Conservation (phyloP, 2,329 filamentous ascomycete genomes). For the Clonostachys rhizophaga region DNA sequence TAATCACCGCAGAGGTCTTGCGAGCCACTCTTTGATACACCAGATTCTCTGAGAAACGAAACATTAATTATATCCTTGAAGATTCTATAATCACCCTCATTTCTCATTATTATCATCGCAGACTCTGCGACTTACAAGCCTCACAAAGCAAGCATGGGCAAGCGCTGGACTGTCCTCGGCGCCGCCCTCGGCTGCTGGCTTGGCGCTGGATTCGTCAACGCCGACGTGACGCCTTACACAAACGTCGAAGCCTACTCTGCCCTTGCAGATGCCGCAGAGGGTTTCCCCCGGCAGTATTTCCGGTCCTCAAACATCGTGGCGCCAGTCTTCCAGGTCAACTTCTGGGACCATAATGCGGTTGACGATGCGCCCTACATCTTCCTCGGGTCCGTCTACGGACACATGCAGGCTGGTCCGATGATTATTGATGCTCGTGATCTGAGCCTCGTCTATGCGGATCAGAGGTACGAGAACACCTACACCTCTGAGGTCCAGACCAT, state of each 20-base stretch:
- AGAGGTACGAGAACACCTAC: conserved; percentile 17
- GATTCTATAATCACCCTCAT: too few species aligned
- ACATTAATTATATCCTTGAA: too few species aligned
- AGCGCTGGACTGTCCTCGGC: background rate
- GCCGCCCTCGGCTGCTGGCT: conserved; percentile 2
- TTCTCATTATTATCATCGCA: too few species aligned
- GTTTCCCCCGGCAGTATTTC: conserved; percentile 23
- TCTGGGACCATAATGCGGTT: conserved; percentile 13
- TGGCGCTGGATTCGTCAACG: conserved; percentile 4
- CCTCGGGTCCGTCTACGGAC: conserved; percentile 15
- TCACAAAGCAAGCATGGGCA: background rate
- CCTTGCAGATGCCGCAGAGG: conserved; percentile 13
- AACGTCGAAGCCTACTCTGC: conserved; percentile 17
- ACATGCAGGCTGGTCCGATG: conserved; percentile 18
- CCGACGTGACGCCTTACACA: conserved; percentile 15
- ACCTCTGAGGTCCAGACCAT: conserved; percentile 18
- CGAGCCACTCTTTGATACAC: too few species aligned
- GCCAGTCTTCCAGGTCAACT: conserved; percentile 25
- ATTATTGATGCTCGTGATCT: conserved; percentile 26
- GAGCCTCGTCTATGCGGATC: conserved; percentile 29
- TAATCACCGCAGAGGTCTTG: too few species aligned
- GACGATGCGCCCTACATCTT: conserved; percentile 24
- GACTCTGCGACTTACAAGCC: too few species aligned
- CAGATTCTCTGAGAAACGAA: too few species aligned
- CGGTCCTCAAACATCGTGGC: conserved; percentile 21